Evolutionary conservation across 805 yeast species (phyloP), one percentile per base, ranked within the genome.

Genomic region (Zygosaccharomyces rouxii): DNA sequence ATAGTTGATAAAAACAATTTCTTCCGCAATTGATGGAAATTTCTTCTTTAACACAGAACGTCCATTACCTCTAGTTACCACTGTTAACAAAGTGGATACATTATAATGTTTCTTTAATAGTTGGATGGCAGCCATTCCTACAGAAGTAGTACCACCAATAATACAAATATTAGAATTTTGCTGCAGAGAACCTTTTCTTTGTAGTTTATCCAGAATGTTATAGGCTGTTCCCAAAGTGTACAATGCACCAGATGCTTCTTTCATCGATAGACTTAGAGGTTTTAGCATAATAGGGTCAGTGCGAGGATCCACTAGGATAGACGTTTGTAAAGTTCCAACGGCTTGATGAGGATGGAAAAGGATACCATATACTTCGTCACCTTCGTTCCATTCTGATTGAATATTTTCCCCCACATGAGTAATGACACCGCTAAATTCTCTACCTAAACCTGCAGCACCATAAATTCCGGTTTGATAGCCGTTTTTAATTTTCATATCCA

Each of bases 71-170:
- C 89, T 80, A 49, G 83, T 76, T 2, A 81, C 73, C 1, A 77
- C 78, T 0, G 79, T 80, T n/a, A 88, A 72, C 39, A 73, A 73
- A 37, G 68, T 67, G 14, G 61, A 59, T 9, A 81, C 77, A n/a
- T 75, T 69, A 55, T 71, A 78, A 52, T 70, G 64, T 21, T 73
- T 58, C 60, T 78, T 83, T 16, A 83, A 75, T 23, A 86, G 57
- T 61, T 84, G 89, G 29, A 81, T 71, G 4, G 77, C 75, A 66
- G 72, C 75, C 50, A 79, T 64, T 1, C 94, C 95, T 7, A 85
- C 86, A n/a, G 82, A 72, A 1, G 95, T 79, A 2, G 87, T 81
- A 14, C 86, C 95, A 46, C 96, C 96, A 51, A 86, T 73, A 37
- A 89, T 71, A 40, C 86, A 70, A 2, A 87, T 77, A 48, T 75